These are phyloP conservation scores for Ilyonectria sp. DNA, from an alignment of 2,329 filamentous ascomycete genomes.

Conservation along the genomic window DNA sequence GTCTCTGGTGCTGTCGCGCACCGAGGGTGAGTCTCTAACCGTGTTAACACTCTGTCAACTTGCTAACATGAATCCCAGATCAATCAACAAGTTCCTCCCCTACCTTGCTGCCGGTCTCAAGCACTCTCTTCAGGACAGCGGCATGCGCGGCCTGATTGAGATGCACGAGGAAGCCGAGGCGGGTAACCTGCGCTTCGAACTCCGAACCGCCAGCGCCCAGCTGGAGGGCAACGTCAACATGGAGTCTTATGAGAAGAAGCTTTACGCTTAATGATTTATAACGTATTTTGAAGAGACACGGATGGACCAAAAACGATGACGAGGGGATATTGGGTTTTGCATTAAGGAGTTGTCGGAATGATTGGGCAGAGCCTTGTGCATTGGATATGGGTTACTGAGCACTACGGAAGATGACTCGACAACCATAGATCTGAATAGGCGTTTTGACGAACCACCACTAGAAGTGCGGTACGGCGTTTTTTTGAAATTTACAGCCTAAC, in stretches of 20 bases:
- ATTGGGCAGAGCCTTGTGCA: constrained; percentile 27
- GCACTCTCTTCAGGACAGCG: constrained; percentile 97
- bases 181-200: constrained; percentile 90
- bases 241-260: constrained; percentile 99
- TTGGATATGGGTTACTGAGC: constrained; percentile 34
- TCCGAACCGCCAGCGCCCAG: constrained; percentile 94
- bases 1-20: constrained; percentile 90
- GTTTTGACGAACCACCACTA: constrained; percentile 48
- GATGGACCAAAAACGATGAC: constrained; percentile 37
- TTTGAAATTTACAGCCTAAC: constrained; percentile 34
- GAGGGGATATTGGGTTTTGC: constrained; percentile 36
- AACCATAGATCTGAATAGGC: constrained; percentile 49
- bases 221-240: constrained; percentile 98
- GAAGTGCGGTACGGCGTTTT: constrained; percentile 49
- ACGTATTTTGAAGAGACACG: constrained; percentile 32
- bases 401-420: constrained; percentile 37
- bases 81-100: constrained; percentile 94
- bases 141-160: constrained; percentile 83
- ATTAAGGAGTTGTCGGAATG: constrained; percentile 25
- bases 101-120: constrained; percentile 96
- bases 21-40: constrained; percentile 67
- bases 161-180: constrained; percentile 82
- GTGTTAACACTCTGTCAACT: background rate
- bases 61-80: constrained; percentile 64
- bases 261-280: constrained; percentile 80